A percentile compares a stretch with the other conserved stretches of the same genome.
Evolutionary conservation across 208 protist genomes (phyloP).

Genomic region (Acanthamoeba healyi): DNA sequence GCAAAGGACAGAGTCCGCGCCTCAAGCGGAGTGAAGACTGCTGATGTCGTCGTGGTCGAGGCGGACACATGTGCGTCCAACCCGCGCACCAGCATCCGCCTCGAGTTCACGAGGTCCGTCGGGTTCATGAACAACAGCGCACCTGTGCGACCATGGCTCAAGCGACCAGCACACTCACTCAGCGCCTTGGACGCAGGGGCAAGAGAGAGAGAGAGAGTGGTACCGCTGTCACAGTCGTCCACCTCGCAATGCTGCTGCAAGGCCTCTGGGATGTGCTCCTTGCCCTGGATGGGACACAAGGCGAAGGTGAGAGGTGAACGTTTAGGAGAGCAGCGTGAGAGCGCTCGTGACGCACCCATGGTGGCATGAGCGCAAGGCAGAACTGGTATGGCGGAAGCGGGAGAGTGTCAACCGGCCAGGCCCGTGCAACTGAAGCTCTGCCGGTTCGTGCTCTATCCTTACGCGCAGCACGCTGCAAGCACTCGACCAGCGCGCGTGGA

Average conservation of each 20-base stretch:
- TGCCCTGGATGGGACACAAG: background rate
- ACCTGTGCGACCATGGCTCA: too few species aligned
- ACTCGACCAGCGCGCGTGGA: conserved; percentile 2
- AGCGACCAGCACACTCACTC: background rate
- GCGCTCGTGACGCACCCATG: background rate
- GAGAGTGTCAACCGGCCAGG: background rate
- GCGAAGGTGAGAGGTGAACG: background rate
- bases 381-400: conserved; percentile 57
- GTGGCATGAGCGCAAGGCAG: conserved; percentile 30
- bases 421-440: background rate
- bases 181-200: background rate
- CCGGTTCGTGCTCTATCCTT: background rate
- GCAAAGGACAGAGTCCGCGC: background rate
- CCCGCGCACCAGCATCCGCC: background rate
- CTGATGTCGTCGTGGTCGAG: background rate
- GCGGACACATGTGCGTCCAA: background rate
- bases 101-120: background rate
- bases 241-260: background rate
- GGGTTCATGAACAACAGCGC: conserved; percentile 61
- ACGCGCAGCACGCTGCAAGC: background rate
- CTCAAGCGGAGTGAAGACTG: background rate
- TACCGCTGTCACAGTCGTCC: background rate
- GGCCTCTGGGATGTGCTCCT: background rate
- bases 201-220: background rate
- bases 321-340: too few species aligned